phyloP scores from a whole-genome alignment of 208 protist species.

The Crithidia thermophila region DNA sequence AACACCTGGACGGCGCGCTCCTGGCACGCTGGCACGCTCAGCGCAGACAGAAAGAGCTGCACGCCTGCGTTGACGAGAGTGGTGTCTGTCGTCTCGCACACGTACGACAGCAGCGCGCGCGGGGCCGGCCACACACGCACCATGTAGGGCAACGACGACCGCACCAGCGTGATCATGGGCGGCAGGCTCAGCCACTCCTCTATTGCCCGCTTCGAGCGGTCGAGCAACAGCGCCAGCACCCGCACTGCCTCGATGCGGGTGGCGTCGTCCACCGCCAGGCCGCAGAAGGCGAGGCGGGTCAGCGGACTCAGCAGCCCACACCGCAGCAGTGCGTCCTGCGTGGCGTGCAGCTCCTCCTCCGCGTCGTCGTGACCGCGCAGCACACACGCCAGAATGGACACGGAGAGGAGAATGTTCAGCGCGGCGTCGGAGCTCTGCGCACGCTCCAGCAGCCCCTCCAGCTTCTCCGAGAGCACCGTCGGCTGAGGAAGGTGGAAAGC shows the following conservation, averaged over 20 bases:
- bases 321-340: slow-evolving; percentile 42
- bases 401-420: slow-evolving; percentile 43
- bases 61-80: slow-evolving; percentile 52
- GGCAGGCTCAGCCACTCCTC: slow-evolving; percentile 46
- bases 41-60: slow-evolving; percentile 44
- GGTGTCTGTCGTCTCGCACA: slow-evolving; percentile 58
- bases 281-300: slow-evolving; percentile 59
- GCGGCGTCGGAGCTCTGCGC: slow-evolving; percentile 1
- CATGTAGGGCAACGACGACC: slow-evolving; percentile 14
- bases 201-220: slow-evolving; percentile 34
- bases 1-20: slow-evolving; percentile 21
- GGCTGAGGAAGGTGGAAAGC: too few species aligned
- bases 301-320: slow-evolving; percentile 62
- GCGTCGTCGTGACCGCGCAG: slow-evolving; percentile 44
- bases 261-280: slow-evolving; percentile 67
- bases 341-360: slow-evolving; percentile 23
- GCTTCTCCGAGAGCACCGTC: slow-evolving; percentile 11
- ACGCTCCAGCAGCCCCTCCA: slow-evolving; percentile 25
- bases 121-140: slow-evolving; percentile 39
- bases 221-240: slow-evolving; percentile 52
- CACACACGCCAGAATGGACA: slow-evolving; percentile 62
- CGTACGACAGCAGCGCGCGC: slow-evolving; percentile 56
- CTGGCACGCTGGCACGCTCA: slow-evolving; percentile 32
- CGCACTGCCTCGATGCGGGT: slow-evolving; percentile 78
- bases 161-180: slow-evolving; percentile 26